A percentile compares a stretch with the other conserved stretches of the same genome.
phyloP scores from a whole-genome alignment of 371 early-diverging fungal genomes.

The Cokeromyces recurvatus region DNA sequence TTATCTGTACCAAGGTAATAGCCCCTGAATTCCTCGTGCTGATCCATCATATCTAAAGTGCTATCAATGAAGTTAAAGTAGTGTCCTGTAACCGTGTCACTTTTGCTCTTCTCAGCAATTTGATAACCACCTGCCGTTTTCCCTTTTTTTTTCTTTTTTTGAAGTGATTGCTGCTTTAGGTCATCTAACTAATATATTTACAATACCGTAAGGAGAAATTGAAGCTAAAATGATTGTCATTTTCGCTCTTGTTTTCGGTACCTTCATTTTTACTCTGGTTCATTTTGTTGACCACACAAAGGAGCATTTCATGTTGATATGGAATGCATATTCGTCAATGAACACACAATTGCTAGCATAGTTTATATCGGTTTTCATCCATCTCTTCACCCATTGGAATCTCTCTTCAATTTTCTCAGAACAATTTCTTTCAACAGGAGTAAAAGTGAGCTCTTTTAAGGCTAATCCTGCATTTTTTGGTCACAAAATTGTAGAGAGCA shows the following conservation, averaged over 20 bases:
- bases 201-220: background rate
- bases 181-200: background rate
- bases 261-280: background rate
- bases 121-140: constrained; percentile 4
- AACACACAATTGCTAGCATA: constrained; percentile 9
- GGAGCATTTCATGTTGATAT: constrained; percentile 4
- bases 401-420: background rate
- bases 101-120: constrained; percentile 4
- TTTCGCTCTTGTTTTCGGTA: constrained; percentile 2
- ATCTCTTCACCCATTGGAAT: background rate
- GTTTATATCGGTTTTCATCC: constrained; percentile 8
- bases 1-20: constrained; percentile 5
- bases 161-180: background rate
- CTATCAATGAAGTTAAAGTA: too few relatives aligned
- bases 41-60: too few relatives aligned
- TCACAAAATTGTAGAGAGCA: constrained; percentile 9
- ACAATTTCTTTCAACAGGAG: constrained; percentile 1
- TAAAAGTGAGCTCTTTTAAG: constrained; percentile 7
- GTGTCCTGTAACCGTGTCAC: too few relatives aligned
- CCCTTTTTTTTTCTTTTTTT: background rate
- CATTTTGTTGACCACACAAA: background rate
- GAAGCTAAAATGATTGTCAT: background rate
- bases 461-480: constrained; percentile 7
- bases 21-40: too few relatives aligned
- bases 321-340: constrained; percentile 6